phyloP scores from a whole-genome alignment of 345 rosid species.

The Citrus maxima region DNA sequence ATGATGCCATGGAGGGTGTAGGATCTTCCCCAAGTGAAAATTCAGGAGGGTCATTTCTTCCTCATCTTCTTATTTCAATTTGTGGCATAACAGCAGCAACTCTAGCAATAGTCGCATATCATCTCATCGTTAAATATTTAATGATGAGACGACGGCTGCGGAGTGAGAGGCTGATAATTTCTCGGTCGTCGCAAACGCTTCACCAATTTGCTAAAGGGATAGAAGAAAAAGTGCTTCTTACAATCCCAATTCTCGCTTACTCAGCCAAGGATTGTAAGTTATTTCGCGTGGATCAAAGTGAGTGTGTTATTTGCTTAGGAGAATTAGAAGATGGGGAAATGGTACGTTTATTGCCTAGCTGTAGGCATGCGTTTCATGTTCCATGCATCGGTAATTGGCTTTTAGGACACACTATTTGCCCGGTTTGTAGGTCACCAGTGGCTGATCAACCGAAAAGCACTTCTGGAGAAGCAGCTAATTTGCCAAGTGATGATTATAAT shows the following conservation, averaged over 20 bases:
- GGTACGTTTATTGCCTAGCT: constrained; percentile 59
- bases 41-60: constrained; percentile 19
- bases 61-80: constrained; percentile 39
- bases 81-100: constrained; percentile 25
- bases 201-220: constrained; percentile 21
- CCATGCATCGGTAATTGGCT: constrained; percentile 75
- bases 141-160: constrained; percentile 15
- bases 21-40: constrained; percentile 1
- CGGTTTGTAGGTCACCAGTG: constrained; percentile 51
- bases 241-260: constrained; percentile 37
- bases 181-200: neutral
- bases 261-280: constrained; percentile 1
- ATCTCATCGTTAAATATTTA: constrained; percentile 26
- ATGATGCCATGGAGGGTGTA: constrained; percentile 21
- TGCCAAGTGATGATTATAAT: neutral
- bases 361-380: constrained; percentile 71
- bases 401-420: constrained; percentile 53
- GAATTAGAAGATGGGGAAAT: constrained; percentile 45
- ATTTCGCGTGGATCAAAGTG: constrained; percentile 22
- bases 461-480: neutral
- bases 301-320: constrained; percentile 55
- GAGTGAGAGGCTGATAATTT: neutral
- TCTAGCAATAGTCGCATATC: constrained; percentile 30
- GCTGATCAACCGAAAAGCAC: neutral
- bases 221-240: constrained; percentile 29